Conservation (phyloP, 2,329 filamentous ascomycete genomes). For the Exophiala spinifera region DNA sequence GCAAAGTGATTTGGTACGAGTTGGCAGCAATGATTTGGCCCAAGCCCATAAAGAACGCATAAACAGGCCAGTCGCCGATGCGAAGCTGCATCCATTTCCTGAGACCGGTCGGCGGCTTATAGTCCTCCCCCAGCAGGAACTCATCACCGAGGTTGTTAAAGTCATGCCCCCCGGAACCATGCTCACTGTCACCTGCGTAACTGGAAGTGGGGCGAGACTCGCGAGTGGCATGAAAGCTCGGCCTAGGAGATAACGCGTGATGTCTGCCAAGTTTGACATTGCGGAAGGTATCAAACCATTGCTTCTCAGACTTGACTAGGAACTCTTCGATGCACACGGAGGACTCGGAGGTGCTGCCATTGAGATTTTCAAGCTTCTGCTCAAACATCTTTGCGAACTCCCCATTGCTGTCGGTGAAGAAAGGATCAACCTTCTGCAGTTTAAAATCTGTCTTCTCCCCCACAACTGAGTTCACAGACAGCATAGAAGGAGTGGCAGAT, state of each 20-base stretch:
- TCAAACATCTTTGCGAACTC: conserved; percentile 60
- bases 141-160: conserved; percentile 43
- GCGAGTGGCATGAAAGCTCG: conserved; percentile 34
- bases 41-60: conserved; percentile 59
- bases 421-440: conserved; percentile 64
- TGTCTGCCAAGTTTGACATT: conserved; percentile 57
- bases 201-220: conserved; percentile 34
- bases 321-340: conserved; percentile 64
- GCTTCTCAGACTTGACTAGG: conserved; percentile 62
- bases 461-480: conserved; percentile 57
- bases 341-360: conserved; percentile 55
- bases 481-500: conserved; percentile 38
- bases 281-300: conserved; percentile 61
- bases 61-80: conserved; percentile 63
- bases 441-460: conserved; percentile 61
- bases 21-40: conserved; percentile 64
- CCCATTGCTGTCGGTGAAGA: conserved; percentile 64
- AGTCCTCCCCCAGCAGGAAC: conserved; percentile 56
- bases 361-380: conserved; percentile 54
- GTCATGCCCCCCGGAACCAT: conserved; percentile 27
- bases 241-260: conserved; percentile 39
- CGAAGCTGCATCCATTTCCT: conserved; percentile 55
- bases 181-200: conserved; percentile 39
- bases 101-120: conserved; percentile 55
- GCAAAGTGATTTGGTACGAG: conserved; percentile 66